Base-by-base conservation (phyloP, 768 basidiomycete species). In the Clitopilus passeckerianus region DNA sequence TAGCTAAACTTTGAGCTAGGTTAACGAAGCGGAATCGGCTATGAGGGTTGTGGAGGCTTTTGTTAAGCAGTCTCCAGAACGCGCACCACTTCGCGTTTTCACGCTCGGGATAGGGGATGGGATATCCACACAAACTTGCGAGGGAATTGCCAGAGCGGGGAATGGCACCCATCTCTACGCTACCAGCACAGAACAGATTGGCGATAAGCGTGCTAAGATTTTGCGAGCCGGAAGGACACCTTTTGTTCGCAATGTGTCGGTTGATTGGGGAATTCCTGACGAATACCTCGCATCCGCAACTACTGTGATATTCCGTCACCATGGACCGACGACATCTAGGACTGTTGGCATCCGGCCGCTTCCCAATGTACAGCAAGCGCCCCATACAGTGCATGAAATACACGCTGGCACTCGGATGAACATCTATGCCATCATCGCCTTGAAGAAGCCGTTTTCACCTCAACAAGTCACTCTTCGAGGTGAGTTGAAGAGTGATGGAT, bases 81-180 rank as follows among this genome's bases (percentile, higher is more conserved):
- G 66, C 6, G 72, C 74, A 0, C 73, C 73, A 7, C 59, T 83
- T 1, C 81, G 84, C 7, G 73, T 86, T 3, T 88, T 86, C 59
- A 74, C 78, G 8, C 76, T 88, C 1, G 86, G 86, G 0, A 84
- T 88, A 14, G 86, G 87, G 12, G 54, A 71, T 22, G 63, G 61
- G 0, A 77, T 80, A 2, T 85, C 85, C 2, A 81, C 74, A 3
- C 80, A 74, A 0, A 73, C 81, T 63, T 83, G 82, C 63, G 76
- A 82, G 61, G 69, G 76, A 3, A 79, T 88, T n/a, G 85, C 86
- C 0, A 67, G 72, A 16, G 74, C 73, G 1, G 86, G 87, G 1
- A 74, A 80, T 9, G 87, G 86, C 15, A 70, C 74, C 24, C 78
- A 67, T 54, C 68, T 83, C 0, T 79, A 81, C 58, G 81, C 85